Evolutionary conservation across 2,329 filamentous ascomycete species (phyloP), one percentile per base, ranked within the genome.

Genomic region (Samsoniella hepiali): DNA sequence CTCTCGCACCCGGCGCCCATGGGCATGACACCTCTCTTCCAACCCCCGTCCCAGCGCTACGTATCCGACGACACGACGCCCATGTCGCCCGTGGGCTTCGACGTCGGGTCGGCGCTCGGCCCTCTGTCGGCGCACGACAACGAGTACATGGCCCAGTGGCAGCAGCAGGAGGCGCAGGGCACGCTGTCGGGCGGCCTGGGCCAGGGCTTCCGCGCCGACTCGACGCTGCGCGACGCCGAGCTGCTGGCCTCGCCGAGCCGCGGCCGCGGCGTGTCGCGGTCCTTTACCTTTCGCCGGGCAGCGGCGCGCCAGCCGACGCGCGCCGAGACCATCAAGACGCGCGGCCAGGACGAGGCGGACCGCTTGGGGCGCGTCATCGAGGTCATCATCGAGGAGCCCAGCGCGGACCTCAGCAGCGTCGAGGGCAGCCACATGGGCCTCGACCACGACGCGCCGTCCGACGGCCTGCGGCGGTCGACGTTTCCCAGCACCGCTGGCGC

Each of bases 321-420:
- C 45, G 68, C 69, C 10, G 72, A 79, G 57, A 82, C 79, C 0
- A 74, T 87, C 61, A 79, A 76, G 62, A 76, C 79, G 27, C 74
- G 83, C 22, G 84, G 80, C 0, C 85, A 88, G 71, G 78, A 75
- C 11, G 84, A 87, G 69, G 86, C 86, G 1, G 86, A 88, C 68
- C 81, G 81, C 63, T 76, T 81, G n/a, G 84, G 84, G 17, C 77
- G 86, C 67, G 80, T 87, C 2, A 83, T 88, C 64, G 80, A 87
- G 69, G 82, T 88, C 2, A 80, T 88, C 50, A 80, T 88, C 53
- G 70, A 73, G 15, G 68, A 73, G 27, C 72, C 78, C 17, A 76
- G 77, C 1, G 77, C 81, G n/a, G 83, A 86, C 65, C 67, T 86
- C 59, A 84, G 82, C 67, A 76, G 77, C 47, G 78, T 85, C 68